A percentile compares a stretch with the other conserved stretches of the same genome.
Evolutionary conservation across 2,329 filamentous ascomycete genomes (phyloP).

Genomic region (Ascocoryne sarcoides): DNA sequence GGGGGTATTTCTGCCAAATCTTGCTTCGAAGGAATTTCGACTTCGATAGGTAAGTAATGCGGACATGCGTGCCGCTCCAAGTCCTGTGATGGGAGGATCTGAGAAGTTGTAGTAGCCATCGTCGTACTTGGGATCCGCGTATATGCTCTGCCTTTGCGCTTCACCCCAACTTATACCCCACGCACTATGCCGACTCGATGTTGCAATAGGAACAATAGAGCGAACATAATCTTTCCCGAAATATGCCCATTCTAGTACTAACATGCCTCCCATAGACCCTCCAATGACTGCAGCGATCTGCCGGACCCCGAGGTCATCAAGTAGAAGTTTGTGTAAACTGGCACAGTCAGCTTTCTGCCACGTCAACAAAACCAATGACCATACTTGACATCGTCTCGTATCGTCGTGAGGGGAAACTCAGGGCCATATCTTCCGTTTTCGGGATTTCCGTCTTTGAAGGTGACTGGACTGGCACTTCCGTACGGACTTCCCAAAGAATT

Average conservation of each 20-base stretch:
- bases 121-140: slow-evolving; percentile 96
- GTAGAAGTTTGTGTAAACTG: slow-evolving; percentile 68
- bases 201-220: slow-evolving; percentile 74
- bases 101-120: slow-evolving; percentile 89
- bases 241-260: slow-evolving; percentile 87
- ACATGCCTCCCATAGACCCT: slow-evolving; percentile 82
- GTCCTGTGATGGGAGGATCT: slow-evolving; percentile 76
- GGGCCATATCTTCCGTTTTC: slow-evolving; percentile 76
- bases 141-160: slow-evolving; percentile 86
- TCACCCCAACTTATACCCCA: slow-evolving; percentile 92
- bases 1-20: slow-evolving; percentile 88
- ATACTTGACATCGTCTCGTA: slow-evolving; percentile 90
- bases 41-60: slow-evolving; percentile 92
- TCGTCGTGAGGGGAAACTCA: slow-evolving; percentile 91
- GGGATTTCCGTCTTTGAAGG: slow-evolving; percentile 72
- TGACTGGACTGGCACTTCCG: slow-evolving; percentile 80
- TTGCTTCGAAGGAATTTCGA: slow-evolving; percentile 90
- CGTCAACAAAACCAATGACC: slow-evolving; percentile 27
- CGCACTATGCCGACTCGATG: slow-evolving; percentile 74
- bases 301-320: slow-evolving; percentile 72
- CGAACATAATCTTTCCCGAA: slow-evolving; percentile 79
- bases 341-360: slow-evolving; percentile 14
- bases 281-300: slow-evolving; percentile 73
- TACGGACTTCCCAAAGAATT: slow-evolving; percentile 82
- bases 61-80: slow-evolving; percentile 93